Conservation (phyloP, 163 green algal genomes). For the Scenedesmus sp. region DNA sequence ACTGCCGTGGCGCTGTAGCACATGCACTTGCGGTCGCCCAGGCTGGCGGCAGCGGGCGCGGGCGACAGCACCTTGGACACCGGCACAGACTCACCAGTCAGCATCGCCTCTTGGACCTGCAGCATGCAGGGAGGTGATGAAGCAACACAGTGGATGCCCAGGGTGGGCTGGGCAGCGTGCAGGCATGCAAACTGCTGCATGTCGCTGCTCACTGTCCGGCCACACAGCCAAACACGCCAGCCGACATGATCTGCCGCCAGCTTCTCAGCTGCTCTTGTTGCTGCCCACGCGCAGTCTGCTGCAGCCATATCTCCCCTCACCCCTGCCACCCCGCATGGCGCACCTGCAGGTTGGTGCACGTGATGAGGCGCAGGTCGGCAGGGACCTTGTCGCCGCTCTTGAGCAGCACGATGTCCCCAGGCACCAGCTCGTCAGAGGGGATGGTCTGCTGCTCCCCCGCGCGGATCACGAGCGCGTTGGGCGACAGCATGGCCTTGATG, state of each 20-base stretch:
- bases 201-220: no score
- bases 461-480: slow-evolving; percentile 22
- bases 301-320: not conserved
- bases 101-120: slow-evolving; percentile 65
- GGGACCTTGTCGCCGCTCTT: slow-evolving; percentile 85
- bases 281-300: not conserved
- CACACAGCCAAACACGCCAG: not conserved
- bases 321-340: not conserved
- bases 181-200: no score
- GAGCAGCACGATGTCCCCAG: slow-evolving; percentile 94
- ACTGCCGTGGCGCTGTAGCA: slow-evolving; percentile 69
- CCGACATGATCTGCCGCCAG: not conserved
- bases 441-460: slow-evolving; percentile 28
- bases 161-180: no score
- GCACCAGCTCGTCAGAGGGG: slow-evolving; percentile 77
- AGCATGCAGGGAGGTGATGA: no score
- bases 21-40: slow-evolving; percentile 63
- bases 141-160: no score
- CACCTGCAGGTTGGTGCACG: slow-evolving; percentile 60
- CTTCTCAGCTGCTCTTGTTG: no score
- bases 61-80: slow-evolving; percentile 49
- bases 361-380: slow-evolving; percentile 58
- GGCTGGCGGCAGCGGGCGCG: not conserved
- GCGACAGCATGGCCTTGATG: slow-evolving; percentile 52
- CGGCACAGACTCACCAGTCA: slow-evolving; percentile 63